Percentiles rank a stretch among this genome's conserved stretches.
These are phyloP conservation scores for Amanita exitialis DNA, from an alignment of 768 basidiomycete genomes.

Conservation along the genomic window DNA sequence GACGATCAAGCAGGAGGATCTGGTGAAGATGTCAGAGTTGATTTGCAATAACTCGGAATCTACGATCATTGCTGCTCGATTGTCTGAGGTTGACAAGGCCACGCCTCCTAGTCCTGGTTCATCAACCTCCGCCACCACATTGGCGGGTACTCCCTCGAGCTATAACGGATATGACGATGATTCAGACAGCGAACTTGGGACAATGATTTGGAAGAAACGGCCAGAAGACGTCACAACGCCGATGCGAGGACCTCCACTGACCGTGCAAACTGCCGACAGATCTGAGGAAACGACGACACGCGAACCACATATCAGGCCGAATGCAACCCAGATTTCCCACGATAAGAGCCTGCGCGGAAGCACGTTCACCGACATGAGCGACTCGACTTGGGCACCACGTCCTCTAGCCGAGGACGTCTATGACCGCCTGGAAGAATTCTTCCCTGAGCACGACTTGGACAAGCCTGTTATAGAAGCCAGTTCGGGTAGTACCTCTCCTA, in stretches of 20 bases:
- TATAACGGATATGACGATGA: slow-evolving; percentile 29
- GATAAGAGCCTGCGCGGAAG: slow-evolving; percentile 30
- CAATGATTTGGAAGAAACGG: slow-evolving; percentile 9
- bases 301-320: slow-evolving; percentile 2
- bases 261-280: slow-evolving; percentile 26
- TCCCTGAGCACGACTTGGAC: slow-evolving; percentile 93
- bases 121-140: slow-evolving; percentile 6
- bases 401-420: slow-evolving; percentile 90
- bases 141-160: slow-evolving; percentile 5
- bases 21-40: slow-evolving; percentile 12
- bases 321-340: slow-evolving; percentile 15
- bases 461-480: slow-evolving; percentile 87
- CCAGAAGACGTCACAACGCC: neutral
- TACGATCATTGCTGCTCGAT: slow-evolving; percentile 3
- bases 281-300: neutral
- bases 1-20: slow-evolving; percentile 16
- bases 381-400: slow-evolving; percentile 80
- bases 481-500: slow-evolving; percentile 74
- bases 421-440: slow-evolving; percentile 87
- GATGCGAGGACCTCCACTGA: slow-evolving; percentile 29
- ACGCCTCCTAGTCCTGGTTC: slow-evolving; percentile 2
- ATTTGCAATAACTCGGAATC: slow-evolving; percentile 10
- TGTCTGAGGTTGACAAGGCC: slow-evolving; percentile 2
- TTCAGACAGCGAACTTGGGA: slow-evolving; percentile 34
- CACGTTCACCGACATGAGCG: slow-evolving; percentile 53